Base-by-base conservation (phyloP, 768 basidiomycete species). In the Termitomyces sp. region DNA sequence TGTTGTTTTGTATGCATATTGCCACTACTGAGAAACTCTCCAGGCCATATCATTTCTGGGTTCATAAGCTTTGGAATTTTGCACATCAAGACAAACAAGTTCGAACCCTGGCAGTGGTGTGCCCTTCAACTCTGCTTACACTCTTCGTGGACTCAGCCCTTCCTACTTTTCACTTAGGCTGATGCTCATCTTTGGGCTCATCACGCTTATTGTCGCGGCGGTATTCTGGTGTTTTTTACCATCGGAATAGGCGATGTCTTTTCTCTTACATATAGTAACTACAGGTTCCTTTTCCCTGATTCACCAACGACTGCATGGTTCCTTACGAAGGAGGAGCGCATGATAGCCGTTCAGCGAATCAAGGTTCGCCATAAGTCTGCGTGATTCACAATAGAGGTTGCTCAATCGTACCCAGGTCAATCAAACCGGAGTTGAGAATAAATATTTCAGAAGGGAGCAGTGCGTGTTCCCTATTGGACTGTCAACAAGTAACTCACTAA, bases 351-450 rank as follows among this genome's bases (percentile, higher is more conserved):
- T 19, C 77, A 74, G 49, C 80, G 88, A 8, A 79, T 90, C 58
- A 85, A 85, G 75, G 84, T 83, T 47, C 17, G n/a, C 9, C 38
- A n/a, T 17, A n/a, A 40, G 7, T 40, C 17, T 40, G 56, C 35
- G 7, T 8, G 40, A 43, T 52, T 7, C 10, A 8, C 19, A 35
- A 34, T 19, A 5, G 19, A 25, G n/a, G 19, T 25, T 41, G 6
- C 23, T 19, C 35, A 44, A 52, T n/a, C 12, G 2, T 29, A 21
- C 6, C 17, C 31, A 63, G 62, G 59, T 54, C 35, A 65, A 65
- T 56, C 49, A 91, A 81, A 87, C 86, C 0, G 89, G 90, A 90
- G n/a, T n/a, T 14, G 90, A 90, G 71, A 91, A 89, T 65, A 91
- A 91, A 63, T 78, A 77, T 50, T 92, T 89, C 72, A 92, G 91